Percentiles rank a stretch among this genome's conserved stretches.
These are phyloP conservation scores for Euphorbia celastroides DNA, from an alignment of 441 rosid genomes.

Conservation along the genomic window DNA sequence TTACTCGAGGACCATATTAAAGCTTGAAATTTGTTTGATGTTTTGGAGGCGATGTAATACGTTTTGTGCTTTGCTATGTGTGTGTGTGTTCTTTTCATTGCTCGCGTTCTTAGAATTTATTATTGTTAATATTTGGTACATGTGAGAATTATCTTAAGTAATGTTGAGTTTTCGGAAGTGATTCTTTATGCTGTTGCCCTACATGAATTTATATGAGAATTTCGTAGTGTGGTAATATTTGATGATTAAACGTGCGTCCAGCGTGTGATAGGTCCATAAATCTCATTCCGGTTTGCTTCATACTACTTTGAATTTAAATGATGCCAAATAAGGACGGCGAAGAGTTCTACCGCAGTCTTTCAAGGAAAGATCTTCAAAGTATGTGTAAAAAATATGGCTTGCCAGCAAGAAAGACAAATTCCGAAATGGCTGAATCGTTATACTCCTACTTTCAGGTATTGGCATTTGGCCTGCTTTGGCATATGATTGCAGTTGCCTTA, in stretches of 20 bases:
- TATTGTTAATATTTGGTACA: not conserved
- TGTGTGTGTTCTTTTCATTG: not conserved
- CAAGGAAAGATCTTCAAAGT: conserved; percentile 73
- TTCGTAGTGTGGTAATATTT: not conserved
- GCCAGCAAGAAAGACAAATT: conserved; percentile 64
- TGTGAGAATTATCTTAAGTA: not conserved
- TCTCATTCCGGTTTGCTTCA: conserved; percentile 4
- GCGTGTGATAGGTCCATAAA: not conserved
- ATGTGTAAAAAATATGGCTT: conserved; percentile 59
- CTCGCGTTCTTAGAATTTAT: not conserved
- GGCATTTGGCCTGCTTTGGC: too few relatives aligned
- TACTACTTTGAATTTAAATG: conserved; percentile 23
- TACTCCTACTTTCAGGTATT: conserved; percentile 47
- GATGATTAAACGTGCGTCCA: not conserved
- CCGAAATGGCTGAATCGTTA: conserved; percentile 55
- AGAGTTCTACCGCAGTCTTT: conserved; percentile 34
- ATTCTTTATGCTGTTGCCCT: not conserved
- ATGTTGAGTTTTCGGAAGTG: not conserved
- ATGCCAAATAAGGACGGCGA: conserved; percentile 45
- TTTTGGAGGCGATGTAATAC: not conserved
- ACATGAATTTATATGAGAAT: not conserved
- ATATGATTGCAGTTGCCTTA: too few relatives aligned
- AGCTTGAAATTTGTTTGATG: not conserved
- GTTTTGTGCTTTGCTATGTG: not conserved
- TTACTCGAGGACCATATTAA: not conserved